Evolutionary conservation across 768 basidiomycete genomes (phyloP).

Genomic region (Arthromyces matolae): DNA sequence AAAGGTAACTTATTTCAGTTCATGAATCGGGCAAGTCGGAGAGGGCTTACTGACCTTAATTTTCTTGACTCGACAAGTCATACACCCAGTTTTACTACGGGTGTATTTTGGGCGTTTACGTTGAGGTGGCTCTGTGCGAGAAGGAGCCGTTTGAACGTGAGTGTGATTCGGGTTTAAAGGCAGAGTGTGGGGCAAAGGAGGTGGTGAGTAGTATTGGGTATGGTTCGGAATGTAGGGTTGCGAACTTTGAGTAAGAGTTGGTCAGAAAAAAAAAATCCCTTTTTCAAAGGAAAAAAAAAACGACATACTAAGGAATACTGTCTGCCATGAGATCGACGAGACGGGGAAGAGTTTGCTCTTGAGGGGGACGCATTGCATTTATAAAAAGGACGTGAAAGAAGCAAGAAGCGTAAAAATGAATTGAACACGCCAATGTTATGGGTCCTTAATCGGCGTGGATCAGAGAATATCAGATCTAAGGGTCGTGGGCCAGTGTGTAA

Average conservation of each 20-base stretch:
- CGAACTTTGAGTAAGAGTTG: too few species aligned
- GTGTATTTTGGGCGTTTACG: slow-evolving; percentile 91
- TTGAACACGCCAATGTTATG: slow-evolving; percentile 36
- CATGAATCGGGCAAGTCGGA: too few species aligned
- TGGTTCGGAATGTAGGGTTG: slow-evolving; percentile 41
- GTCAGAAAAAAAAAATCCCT: too few species aligned
- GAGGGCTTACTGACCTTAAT: slow-evolving; percentile 77
- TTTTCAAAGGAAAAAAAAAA: too few species aligned
- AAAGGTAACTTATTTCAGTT: too few species aligned
- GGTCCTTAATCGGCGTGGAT: slow-evolving; percentile 48
- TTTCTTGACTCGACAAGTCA: slow-evolving; percentile 92
- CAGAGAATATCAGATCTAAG: slow-evolving; percentile 71
- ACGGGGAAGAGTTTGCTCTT: slow-evolving; percentile 33
- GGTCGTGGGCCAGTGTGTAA: slow-evolving; percentile 53
- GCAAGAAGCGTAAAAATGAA: slow-evolving; percentile 38
- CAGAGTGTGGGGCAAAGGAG: too few species aligned
- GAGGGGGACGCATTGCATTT: slow-evolving; percentile 46
- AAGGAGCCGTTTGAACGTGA: slow-evolving; percentile 46
- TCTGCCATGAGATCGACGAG: slow-evolving; percentile 47
- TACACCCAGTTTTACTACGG: slow-evolving; percentile 89
- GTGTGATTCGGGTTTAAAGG: slow-evolving; percentile 41
- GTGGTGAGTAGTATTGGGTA: slow-evolving; percentile 36
- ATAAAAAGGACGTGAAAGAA: slow-evolving; percentile 44
- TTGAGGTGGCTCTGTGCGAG: slow-evolving; percentile 47
- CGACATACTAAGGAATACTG: slow-evolving; percentile 52